Conservation (phyloP, 805 yeast species). For the Suhomyces sp. region DNA sequence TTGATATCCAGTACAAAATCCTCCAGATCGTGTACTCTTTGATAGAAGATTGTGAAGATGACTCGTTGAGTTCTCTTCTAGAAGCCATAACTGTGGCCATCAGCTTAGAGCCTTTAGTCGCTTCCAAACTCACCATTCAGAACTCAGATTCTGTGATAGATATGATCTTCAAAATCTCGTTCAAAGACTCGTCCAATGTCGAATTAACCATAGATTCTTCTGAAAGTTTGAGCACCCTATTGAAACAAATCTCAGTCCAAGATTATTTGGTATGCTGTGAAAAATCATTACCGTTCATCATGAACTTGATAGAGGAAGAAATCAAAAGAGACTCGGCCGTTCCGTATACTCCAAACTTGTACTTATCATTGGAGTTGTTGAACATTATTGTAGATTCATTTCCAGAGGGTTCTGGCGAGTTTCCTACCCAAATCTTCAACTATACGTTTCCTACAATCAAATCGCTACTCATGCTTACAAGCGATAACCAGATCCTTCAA, state of each 20-base stretch:
- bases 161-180: conserved; percentile 61
- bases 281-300: conserved; percentile 50
- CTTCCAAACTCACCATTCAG: conserved; percentile 16
- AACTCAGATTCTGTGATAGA: conserved; percentile 40
- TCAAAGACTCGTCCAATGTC: conserved; percentile 71
- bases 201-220: conserved; percentile 64
- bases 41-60: conserved; percentile 68
- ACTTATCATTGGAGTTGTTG: conserved; percentile 56
- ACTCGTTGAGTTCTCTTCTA: conserved; percentile 67
- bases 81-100: conserved; percentile 66
- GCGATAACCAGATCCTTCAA: conserved; percentile 79
- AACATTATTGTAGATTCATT: conserved; percentile 47
- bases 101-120: conserved; percentile 27
- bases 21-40: conserved; percentile 43
- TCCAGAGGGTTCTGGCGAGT: conserved; percentile 23
- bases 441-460: conserved; percentile 44
- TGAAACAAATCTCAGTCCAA: conserved; percentile 44
- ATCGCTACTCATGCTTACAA: conserved; percentile 41
- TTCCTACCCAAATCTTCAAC: conserved; percentile 41
- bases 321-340: conserved; percentile 16
- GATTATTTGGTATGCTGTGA: conserved; percentile 49
- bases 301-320: conserved; percentile 33
- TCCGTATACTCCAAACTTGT: conserved; percentile 60
- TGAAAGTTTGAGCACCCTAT: conserved; percentile 62
- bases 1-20: conserved; percentile 30